A percentile compares a stretch with the other conserved stretches of the same genome.
phyloP scores from a whole-genome alignment of 768 basidiomycete species.

The Lactarius akahatsu region DNA sequence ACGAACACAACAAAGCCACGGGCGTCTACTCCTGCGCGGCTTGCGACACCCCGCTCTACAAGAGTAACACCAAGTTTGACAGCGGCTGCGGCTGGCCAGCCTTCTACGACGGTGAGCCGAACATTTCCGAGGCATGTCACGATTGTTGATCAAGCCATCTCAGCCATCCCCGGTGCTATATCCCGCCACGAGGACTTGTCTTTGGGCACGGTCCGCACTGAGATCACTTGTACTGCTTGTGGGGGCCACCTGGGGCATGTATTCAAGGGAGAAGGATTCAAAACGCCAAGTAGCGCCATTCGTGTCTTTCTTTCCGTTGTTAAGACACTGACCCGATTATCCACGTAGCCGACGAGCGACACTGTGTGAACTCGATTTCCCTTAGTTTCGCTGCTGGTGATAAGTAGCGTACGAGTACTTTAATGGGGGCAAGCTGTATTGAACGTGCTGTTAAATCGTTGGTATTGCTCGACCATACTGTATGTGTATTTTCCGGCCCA shows the following conservation, averaged over 20 bases:
- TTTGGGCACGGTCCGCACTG: constrained; percentile 67
- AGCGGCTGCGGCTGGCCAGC: constrained; percentile 98
- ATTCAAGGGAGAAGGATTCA: constrained; percentile 88
- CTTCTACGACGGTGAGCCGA: constrained; percentile 77
- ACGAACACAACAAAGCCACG: constrained; percentile 61
- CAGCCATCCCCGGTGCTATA: constrained; percentile 90
- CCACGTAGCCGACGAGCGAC: constrained; percentile 69
- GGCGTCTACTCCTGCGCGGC: constrained; percentile 81
- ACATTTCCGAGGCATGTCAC: background rate
- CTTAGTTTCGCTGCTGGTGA: constrained; percentile 66
- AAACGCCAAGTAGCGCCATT: constrained; percentile 58
- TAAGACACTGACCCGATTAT: background rate
- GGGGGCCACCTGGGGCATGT: constrained; percentile 95
- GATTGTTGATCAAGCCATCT: constrained; percentile 9
- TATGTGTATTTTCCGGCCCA: no score
- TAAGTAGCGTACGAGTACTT: background rate
- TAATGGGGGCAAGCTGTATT: background rate
- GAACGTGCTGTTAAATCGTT: no score
- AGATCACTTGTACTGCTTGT: constrained; percentile 88
- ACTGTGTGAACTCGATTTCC: constrained; percentile 89
- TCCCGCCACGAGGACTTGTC: constrained; percentile 69
- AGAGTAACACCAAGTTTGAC: constrained; percentile 85
- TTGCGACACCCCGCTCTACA: constrained; percentile 82
- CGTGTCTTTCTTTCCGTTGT: background rate
- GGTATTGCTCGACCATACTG: no score